phyloP scores from a whole-genome alignment of 495 filamentous ascomycete species.

The Aspergillus indologenus region DNA sequence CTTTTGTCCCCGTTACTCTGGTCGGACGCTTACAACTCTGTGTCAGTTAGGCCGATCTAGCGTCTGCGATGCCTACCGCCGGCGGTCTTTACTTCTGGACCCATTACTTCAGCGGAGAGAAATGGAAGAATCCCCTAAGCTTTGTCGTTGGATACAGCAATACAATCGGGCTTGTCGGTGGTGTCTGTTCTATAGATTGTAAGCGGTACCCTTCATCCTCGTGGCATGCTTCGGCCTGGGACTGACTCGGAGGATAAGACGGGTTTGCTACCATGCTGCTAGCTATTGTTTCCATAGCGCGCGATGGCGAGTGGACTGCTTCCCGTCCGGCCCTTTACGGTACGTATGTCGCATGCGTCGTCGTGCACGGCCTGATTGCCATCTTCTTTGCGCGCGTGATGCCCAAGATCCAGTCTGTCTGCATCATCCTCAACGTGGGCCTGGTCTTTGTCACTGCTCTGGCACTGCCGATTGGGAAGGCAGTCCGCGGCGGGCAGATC shows the following conservation, averaged over 20 bases:
- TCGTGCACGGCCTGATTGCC: constrained; percentile 57
- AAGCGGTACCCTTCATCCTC: background rate
- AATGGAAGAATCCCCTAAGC: constrained; percentile 59
- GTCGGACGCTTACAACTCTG: background rate
- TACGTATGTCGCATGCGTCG: constrained; percentile 57
- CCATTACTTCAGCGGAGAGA: constrained; percentile 59
- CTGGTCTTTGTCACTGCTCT: constrained; percentile 62
- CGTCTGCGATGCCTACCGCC: constrained; percentile 65
- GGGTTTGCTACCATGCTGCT: constrained; percentile 53
- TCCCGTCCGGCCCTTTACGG: constrained; percentile 57
- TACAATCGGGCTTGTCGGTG: constrained; percentile 61
- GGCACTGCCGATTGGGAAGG: constrained; percentile 58
- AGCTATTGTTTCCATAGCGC: constrained; percentile 56
- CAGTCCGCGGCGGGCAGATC: constrained; percentile 28
- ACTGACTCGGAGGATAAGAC: constrained; percentile 28
- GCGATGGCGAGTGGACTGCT: constrained; percentile 61
- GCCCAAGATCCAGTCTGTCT: constrained; percentile 62
- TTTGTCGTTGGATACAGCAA: constrained; percentile 72
- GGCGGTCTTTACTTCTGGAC: constrained; percentile 73
- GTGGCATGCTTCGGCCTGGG: background rate
- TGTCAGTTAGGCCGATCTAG: constrained; percentile 54
- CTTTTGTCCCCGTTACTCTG: background rate
- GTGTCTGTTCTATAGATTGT: constrained; percentile 60
- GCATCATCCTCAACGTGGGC: constrained; percentile 59
- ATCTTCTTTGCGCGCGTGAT: constrained; percentile 57